Evolutionary conservation across 2,329 filamentous ascomycete genomes (phyloP), one percentile per base, ranked within the genome.

Genomic region (Pseudocercospora fijiensis): DNA sequence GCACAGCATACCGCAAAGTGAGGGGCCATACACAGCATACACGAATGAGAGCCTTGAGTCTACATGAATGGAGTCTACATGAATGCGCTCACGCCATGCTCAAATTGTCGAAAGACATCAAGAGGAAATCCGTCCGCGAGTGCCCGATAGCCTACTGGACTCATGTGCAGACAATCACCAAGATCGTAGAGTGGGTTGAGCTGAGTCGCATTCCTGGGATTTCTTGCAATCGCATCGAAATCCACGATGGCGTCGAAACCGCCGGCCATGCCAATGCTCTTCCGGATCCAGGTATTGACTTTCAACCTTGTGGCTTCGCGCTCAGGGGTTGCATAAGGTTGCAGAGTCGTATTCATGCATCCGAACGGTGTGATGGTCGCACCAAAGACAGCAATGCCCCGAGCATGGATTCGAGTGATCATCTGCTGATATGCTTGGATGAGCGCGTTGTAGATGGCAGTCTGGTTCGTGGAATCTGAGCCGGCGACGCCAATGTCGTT

Each of bases 311-410:
- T 85, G 68, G 77, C 74, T 71, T 90, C 87, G 7, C 86, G 76
- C 45, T 80, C 76, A 0, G 83, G 78, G 66, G 81, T 77, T 9
- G 81, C 83, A 70, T 89, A 89, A 26, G 80, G 76, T 74, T 87
- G 83, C 41, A 74, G 75, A 9, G 75, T 76, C 28, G 73, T 76
- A 3, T 77, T 74, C 0, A 76, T 75, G 8, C 79, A 80, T 8
- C 74, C 78, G 67, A 90, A 90, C 0, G 87, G 87, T 3, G 87
- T 89, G 64, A 90, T 88, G 0, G 88, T 90, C 0, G 85, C 86
- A 0, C 79, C 87, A 69, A 89, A 86, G 7, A 87, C 78, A 0
- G 82, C 80, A 26, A 88, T 80, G 0, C 83, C 83, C 2, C 80
- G 79, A 0, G 81, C 77, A 70, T 85, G 84, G 18, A 86, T 78